Base-by-base conservation (phyloP, 2,329 filamentous ascomycete species). In the Ilyonectria sp. region DNA sequence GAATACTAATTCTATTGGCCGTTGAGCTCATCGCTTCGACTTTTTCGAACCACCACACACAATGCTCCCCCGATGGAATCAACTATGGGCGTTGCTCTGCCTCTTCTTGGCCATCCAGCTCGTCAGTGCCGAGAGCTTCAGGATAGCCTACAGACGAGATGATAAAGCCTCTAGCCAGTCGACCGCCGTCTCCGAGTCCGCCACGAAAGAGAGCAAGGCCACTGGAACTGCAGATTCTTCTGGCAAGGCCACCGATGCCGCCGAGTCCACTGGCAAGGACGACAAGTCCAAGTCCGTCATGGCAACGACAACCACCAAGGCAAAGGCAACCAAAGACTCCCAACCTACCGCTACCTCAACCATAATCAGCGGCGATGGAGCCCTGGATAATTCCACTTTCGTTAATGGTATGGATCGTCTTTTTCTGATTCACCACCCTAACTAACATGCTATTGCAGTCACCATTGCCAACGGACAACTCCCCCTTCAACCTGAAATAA, bases 401-500 rank as follows among this genome's bases (percentile, higher is more conserved):
- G 71, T 79, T 44, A 82, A 83, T 70, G 69, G 81, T 83, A 76
- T 33, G 78, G 59, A 10, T 31, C 19, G 37, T n/a, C 23, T 19
- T 23, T 10, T 23, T 23, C 52, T 11, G 31, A 23, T 2, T 11
- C n/a, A 15, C 9, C 19, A 8, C 10, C 23, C 21, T 54, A 15
- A 31, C 65, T 71, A 61, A 72, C 56, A 47, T 46, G 6, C 9
- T 29, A 13, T 10, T 2, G 15, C 66, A 88, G 86, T 76, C 33
- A 85, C 83, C 2, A 82, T 89, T 53, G 80, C 83, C 3, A 78
- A 76, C 5, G 86, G 86, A 52, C 78, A 87, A 57, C 85, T 98
- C 19, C 95, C 95, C 0, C 83, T 97, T 37, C 76, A 88, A 26
- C 94, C 95, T 0, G 82, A 80, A 62, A 86, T 98, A 54, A 97